phyloP scores from a whole-genome alignment of 345 rosid species.

The Heritiera littoralis region DNA sequence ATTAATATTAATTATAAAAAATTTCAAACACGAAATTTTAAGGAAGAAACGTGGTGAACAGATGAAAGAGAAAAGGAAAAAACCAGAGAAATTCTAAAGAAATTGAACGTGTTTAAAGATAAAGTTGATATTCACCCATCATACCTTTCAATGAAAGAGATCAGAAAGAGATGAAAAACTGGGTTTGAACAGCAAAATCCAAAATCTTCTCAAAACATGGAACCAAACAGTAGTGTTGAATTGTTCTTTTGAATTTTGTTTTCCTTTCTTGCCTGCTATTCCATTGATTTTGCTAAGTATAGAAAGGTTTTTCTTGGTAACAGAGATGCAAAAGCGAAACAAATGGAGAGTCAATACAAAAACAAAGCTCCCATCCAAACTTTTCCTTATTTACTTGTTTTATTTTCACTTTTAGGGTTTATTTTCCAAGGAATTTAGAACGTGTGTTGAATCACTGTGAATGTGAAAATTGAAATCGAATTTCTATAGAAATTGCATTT shows the following conservation, averaged over 20 bases:
- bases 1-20: not conserved
- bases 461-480: no score
- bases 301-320: conserved; percentile 25
- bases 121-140: not conserved
- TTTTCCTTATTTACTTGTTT: not conserved
- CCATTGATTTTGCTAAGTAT: conserved; percentile 21
- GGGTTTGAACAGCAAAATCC: not conserved
- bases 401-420: not conserved
- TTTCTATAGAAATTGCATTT: not conserved
- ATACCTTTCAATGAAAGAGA: not conserved
- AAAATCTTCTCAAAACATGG: not conserved
- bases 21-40: not conserved
- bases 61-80: not conserved
- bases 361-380: not conserved
- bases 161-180: not conserved
- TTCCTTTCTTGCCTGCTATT: not conserved
- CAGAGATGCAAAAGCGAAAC: conserved; percentile 22
- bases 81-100: not conserved
- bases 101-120: not conserved
- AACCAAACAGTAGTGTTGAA: not conserved
- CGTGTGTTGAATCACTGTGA: no score
- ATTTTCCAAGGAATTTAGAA: no score
- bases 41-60: not conserved
- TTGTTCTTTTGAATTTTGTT: not conserved
- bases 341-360: conserved; percentile 22